A percentile compares a stretch with the other conserved stretches of the same genome.
These are phyloP conservation scores for Erigeron canadensis DNA, from an alignment of 129 eudicot species.

Conservation along the genomic window DNA sequence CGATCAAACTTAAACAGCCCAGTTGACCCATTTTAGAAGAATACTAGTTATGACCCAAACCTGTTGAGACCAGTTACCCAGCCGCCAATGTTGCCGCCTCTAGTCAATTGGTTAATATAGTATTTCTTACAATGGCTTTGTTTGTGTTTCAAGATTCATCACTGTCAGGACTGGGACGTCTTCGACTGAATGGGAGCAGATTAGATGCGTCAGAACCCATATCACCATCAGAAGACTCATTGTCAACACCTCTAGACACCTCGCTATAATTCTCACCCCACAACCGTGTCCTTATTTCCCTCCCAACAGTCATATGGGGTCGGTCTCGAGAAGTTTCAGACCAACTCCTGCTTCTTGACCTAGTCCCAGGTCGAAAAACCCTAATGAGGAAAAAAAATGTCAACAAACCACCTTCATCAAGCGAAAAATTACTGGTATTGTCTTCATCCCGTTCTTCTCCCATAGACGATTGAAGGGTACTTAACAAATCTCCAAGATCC, in stretches of 20 bases:
- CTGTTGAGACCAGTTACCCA: not conserved
- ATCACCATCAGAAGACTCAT: conserved; percentile 53
- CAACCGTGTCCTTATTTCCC: conserved; percentile 49
- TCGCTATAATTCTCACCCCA: conserved; percentile 66
- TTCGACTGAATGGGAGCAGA: conserved; percentile 27
- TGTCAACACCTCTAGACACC: conserved; percentile 44
- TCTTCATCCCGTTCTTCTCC: conserved; percentile 55
- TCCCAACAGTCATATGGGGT: conserved; percentile 43
- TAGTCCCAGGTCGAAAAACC: conserved; percentile 39
- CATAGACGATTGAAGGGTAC: conserved; percentile 59
- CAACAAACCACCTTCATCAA: conserved; percentile 64
- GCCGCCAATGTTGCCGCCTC: not conserved
- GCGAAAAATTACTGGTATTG: conserved; percentile 31
- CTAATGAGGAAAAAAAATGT: conserved; percentile 60
- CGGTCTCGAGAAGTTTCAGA: conserved; percentile 52
- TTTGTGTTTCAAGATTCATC: conserved; percentile 27
- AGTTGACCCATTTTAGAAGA: too few relatives aligned
- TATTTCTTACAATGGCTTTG: conserved; percentile 15
- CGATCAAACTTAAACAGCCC: not conserved
- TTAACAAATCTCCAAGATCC: conserved; percentile 70
- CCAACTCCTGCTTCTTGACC: conserved; percentile 52
- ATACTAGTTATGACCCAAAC: not conserved
- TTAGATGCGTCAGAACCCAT: conserved; percentile 29
- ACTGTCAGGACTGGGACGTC: conserved; percentile 38
- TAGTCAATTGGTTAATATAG: conserved; percentile 13